phyloP scores from a whole-genome alignment of 1,284 basidiomycete species.

The Apiotrichum montevideense region DNA sequence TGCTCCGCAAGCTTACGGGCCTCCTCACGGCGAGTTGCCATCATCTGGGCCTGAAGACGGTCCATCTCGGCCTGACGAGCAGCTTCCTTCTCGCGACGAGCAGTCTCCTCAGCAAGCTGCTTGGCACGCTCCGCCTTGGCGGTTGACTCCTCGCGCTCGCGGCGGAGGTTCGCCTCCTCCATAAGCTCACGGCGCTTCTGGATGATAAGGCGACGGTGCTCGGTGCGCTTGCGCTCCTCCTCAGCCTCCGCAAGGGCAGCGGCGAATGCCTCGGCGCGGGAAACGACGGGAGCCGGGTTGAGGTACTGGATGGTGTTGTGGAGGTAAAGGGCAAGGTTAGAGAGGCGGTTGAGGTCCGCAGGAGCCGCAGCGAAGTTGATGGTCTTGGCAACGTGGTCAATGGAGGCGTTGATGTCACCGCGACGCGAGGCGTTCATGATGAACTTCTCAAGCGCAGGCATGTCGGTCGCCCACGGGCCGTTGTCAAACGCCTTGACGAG shows the following conservation, averaged over 20 bases:
- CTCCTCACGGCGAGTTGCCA: constrained; percentile 74
- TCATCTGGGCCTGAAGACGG: constrained; percentile 73
- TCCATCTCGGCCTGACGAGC: constrained; percentile 68
- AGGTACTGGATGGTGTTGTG: constrained; percentile 61
- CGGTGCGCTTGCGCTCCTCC: constrained; percentile 67
- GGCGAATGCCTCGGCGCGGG: constrained; percentile 45
- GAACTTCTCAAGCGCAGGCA: constrained; percentile 80
- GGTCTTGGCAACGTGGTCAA: constrained; percentile 82
- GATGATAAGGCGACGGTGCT: constrained; percentile 72
- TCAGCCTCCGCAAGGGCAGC: constrained; percentile 49
- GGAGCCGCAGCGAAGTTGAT: constrained; percentile 61
- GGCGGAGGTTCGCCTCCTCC: constrained; percentile 74
- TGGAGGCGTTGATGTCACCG: constrained; percentile 78
- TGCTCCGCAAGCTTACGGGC: constrained; percentile 84
- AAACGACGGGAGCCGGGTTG: constrained; percentile 41
- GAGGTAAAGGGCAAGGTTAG: constrained; percentile 65
- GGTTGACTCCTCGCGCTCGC: constrained; percentile 86
- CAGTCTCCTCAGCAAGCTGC: constrained; percentile 69
- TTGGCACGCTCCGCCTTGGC: constrained; percentile 66
- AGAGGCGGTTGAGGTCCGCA: constrained; percentile 54
- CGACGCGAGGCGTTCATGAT: constrained; percentile 85
- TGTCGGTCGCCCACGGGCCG: constrained; percentile 55
- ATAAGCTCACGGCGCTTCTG: constrained; percentile 81
- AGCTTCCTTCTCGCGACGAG: constrained; percentile 61
- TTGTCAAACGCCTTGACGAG: constrained; percentile 67